Conservation (phyloP, 2,329 filamentous ascomycete genomes). For the Monosporascus sp. region DNA sequence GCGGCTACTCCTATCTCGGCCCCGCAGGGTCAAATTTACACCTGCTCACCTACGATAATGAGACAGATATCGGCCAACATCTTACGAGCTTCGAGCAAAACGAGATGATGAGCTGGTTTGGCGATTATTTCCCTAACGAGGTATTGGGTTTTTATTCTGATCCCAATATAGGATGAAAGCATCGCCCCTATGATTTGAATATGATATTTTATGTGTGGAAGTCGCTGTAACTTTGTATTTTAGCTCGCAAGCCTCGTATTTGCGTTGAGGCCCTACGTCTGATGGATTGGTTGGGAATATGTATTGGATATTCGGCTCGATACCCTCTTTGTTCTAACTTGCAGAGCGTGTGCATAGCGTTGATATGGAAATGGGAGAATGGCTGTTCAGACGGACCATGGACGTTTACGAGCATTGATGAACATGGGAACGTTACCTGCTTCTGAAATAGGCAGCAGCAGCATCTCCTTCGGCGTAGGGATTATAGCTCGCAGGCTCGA, state of each 20-base stretch:
- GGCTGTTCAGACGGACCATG: not conserved
- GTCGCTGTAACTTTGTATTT: not conserved
- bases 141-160: conserved; percentile 24
- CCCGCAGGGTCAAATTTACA: conserved; percentile 21
- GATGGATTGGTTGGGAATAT: not conserved
- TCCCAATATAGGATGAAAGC: conserved; percentile 14
- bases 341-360: not conserved
- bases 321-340: not conserved
- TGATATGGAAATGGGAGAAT: not conserved
- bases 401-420: not conserved
- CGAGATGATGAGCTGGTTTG: conserved; percentile 31
- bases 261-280: not conserved
- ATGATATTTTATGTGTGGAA: not conserved
- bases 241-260: not conserved
- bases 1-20: conserved; percentile 26
- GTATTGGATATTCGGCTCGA: not conserved
- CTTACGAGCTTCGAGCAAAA: conserved; percentile 26
- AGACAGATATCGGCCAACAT: conserved; percentile 29
- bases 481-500: too few relatives aligned
- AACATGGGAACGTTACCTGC: not conserved
- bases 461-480: not conserved
- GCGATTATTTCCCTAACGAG: conserved; percentile 27
- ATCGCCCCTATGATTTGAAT: not conserved
- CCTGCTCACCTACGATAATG: conserved; percentile 28
- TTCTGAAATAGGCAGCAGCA: not conserved